phyloP scores from a whole-genome alignment of 805 yeast species.

The Starmera caribaea region DNA sequence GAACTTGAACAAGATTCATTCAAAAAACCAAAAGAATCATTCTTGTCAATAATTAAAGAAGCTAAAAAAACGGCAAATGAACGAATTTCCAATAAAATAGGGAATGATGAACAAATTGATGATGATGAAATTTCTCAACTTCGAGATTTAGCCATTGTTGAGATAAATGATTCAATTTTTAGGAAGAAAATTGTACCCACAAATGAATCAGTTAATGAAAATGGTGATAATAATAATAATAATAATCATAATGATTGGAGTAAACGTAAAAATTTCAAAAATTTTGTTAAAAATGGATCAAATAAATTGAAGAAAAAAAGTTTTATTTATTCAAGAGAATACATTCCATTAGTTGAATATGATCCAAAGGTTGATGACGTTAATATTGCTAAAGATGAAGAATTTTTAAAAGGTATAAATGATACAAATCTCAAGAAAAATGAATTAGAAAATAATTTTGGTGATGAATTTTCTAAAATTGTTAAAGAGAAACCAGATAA shows the following conservation, averaged over 20 bases:
- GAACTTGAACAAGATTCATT: neutral
- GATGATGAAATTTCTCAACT: constrained; percentile 20
- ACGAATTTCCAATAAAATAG: constrained; percentile 10
- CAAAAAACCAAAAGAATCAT: constrained; percentile 4
- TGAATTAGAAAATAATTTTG: neutral
- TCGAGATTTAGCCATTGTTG: constrained; percentile 27
- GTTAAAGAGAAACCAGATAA: neutral
- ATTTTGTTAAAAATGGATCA: constrained; percentile 24
- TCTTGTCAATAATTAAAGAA: constrained; percentile 8
- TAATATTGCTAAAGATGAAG: neutral
- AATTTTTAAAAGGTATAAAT: constrained; percentile 4
- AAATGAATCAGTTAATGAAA: no score
- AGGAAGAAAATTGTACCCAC: no score
- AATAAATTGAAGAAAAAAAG: constrained; percentile 13
- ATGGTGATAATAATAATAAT: no score
- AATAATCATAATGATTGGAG: constrained; percentile 12
- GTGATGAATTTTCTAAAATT: neutral
- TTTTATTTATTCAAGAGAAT: constrained; percentile 22
- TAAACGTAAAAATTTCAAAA: constrained; percentile 30
- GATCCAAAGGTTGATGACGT: constrained; percentile 7
- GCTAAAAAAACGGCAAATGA: constrained; percentile 14
- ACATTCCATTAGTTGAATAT: constrained; percentile 20
- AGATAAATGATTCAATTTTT: constrained; percentile 5
- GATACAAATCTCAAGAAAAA: no score
- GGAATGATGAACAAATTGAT: constrained; percentile 5